These are phyloP conservation scores for Fraxinus cuspidata DNA, from an alignment of 257 asterid genomes.

Conservation along the genomic window DNA sequence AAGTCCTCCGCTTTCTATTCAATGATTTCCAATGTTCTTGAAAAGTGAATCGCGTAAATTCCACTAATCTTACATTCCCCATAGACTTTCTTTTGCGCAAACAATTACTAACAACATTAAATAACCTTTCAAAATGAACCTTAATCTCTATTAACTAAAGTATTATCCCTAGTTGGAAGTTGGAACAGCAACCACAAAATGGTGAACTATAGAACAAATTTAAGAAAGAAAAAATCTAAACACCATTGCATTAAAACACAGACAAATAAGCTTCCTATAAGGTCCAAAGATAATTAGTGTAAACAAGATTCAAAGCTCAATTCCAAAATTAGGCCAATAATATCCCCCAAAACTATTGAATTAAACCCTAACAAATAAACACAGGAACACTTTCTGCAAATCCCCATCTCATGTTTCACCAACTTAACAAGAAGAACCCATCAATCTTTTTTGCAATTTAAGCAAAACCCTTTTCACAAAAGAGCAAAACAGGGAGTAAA, in stretches of 20 bases:
- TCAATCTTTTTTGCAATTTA: conserved; percentile 13
- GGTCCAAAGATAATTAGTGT: not conserved
- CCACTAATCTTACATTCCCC: not conserved
- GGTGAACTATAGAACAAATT: not conserved
- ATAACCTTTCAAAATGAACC: not conserved
- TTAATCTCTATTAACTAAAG: not conserved
- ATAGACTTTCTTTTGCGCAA: not conserved
- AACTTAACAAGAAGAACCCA: conserved; percentile 18
- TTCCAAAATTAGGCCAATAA: not conserved
- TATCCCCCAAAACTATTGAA: not conserved
- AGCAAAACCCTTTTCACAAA: conserved; percentile 5
- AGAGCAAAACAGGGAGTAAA: not conserved
- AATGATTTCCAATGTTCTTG: not conserved
- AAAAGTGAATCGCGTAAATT: not conserved
- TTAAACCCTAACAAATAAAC: conserved; percentile 7
- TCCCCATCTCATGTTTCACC: conserved; percentile 3
- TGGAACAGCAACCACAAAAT: not conserved
- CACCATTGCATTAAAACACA: not conserved
- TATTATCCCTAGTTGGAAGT: not conserved
- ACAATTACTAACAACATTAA: not conserved
- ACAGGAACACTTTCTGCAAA: not conserved
- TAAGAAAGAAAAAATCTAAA: not conserved
- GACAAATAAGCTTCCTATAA: not conserved
- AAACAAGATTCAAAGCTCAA: not conserved
- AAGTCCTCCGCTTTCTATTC: not conserved